Evolutionary conservation across 129 eudicot species (phyloP).

Genomic region (Pseudognaphalium luteoalbum): DNA sequence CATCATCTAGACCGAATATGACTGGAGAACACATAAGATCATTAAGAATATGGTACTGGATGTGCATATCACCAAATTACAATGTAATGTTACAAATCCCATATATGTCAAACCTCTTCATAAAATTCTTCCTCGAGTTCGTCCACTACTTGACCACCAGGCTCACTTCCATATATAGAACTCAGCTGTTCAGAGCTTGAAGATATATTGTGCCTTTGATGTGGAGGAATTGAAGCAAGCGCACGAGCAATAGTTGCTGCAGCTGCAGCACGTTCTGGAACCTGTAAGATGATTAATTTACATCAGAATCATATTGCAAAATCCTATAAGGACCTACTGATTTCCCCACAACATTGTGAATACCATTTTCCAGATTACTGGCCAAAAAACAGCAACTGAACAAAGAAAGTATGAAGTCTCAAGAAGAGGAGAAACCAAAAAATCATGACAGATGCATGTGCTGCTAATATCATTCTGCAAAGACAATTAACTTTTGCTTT

Average conservation of each 20-base stretch:
- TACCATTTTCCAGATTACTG: conserved; percentile 14
- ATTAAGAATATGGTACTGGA: conserved; percentile 8
- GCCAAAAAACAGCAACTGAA: conserved; percentile 20
- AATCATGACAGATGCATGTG: background rate
- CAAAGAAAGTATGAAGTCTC: conserved; percentile 5
- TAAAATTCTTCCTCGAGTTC: conserved; percentile 87
- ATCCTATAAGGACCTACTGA: background rate
- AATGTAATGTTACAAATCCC: conserved; percentile 1
- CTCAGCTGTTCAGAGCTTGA: conserved; percentile 78
- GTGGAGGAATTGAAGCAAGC: conserved; percentile 93
- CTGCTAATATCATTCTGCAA: conserved; percentile 6
- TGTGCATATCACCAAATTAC: background rate
- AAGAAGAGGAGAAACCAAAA: background rate
- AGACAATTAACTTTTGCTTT: background rate
- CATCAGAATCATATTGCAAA: conserved; percentile 6
- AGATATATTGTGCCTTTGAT: conserved; percentile 71
- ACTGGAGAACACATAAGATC: background rate
- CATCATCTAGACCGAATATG: background rate
- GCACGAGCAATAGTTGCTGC: conserved; percentile 98
- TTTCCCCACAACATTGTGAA: background rate
- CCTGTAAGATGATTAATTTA: conserved; percentile 45
- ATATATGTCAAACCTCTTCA: conserved; percentile 65
- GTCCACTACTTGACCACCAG: conserved; percentile 61
- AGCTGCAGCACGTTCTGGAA: conserved; percentile 96
- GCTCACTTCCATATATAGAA: conserved; percentile 81